Conservation (phyloP, 2,329 filamentous ascomycete species). For the Cryphonectria parasitica region DNA sequence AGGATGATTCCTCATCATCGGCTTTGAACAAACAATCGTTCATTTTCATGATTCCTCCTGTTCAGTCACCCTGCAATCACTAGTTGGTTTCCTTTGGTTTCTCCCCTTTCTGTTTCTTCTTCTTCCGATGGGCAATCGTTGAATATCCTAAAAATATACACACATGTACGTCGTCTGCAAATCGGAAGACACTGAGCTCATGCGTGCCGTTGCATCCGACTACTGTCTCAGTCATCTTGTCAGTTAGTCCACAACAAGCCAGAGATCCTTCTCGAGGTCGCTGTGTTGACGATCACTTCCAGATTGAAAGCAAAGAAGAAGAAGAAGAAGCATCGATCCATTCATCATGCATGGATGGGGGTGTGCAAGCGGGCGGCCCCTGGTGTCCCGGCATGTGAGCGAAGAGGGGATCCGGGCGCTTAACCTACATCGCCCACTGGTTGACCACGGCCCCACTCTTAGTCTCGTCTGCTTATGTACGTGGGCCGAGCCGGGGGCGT, state of each 20-base stretch:
- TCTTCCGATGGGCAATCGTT: too few relatives aligned
- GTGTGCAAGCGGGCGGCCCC: not conserved
- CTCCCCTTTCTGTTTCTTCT: too few relatives aligned
- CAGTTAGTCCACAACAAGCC: too few relatives aligned
- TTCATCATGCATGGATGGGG: not conserved
- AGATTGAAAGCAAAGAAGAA: not conserved
- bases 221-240: not conserved
- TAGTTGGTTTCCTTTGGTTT: too few relatives aligned
- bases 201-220: not conserved
- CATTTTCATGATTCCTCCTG: too few relatives aligned
- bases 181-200: not conserved
- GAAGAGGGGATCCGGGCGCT: slow-evolving; percentile 17
- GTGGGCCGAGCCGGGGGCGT: not conserved
- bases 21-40: too few relatives aligned
- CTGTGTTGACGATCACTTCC: not conserved
- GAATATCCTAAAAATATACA: too few relatives aligned
- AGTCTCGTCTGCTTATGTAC: slow-evolving; percentile 4
- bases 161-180: too few relatives aligned
- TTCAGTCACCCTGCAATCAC: too few relatives aligned
- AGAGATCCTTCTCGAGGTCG: not conserved
- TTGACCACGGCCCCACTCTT: not conserved
- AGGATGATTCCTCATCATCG: too few relatives aligned
- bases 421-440: slow-evolving; percentile 25
- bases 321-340: not conserved
- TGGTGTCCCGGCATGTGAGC: slow-evolving; percentile 4